phyloP scores from a whole-genome alignment of 2,329 filamentous ascomycete genomes.

The Penicillium sp. region DNA sequence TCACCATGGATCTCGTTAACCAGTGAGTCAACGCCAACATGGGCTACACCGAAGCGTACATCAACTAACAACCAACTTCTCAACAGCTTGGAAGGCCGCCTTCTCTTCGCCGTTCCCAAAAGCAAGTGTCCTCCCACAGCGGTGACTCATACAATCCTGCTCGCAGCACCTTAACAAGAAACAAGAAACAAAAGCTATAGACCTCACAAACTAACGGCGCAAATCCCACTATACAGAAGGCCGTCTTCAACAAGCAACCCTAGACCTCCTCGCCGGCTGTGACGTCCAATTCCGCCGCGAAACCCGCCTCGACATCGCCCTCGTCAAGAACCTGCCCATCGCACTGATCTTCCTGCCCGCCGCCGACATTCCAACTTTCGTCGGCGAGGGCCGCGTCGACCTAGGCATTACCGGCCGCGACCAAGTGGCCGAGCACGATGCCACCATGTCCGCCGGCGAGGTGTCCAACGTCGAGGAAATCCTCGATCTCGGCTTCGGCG shows the following conservation, averaged over 20 bases:
- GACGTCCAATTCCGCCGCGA: constrained; percentile 97
- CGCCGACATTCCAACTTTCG: constrained; percentile 95
- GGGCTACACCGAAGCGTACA: not conserved
- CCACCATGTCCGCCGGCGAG: constrained; percentile 42
- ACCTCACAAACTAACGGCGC: constrained; percentile 13
- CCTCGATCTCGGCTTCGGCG: constrained; percentile 84
- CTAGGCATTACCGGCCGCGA: constrained; percentile 93
- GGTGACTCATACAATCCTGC: constrained; percentile 21
- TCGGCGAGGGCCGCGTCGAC: constrained; percentile 89
- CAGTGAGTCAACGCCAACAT: constrained; percentile 46
- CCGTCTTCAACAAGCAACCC: constrained; percentile 77
- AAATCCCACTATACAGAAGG: constrained; percentile 62
- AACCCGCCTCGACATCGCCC: constrained; percentile 90
- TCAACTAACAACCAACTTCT: constrained; percentile 27
- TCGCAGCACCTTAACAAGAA: not conserved
- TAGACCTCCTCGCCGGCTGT: constrained; percentile 87
- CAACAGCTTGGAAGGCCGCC: constrained; percentile 77
- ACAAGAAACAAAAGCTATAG: constrained; percentile 1
- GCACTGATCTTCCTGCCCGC: constrained; percentile 96
- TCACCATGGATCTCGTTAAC: constrained; percentile 59
- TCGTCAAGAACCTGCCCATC: constrained; percentile 94
- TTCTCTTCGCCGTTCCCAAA: constrained; percentile 97
- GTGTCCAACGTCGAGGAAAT: constrained; percentile 71
- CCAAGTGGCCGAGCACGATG: constrained; percentile 87
- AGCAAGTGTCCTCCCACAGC: constrained; percentile 58